phyloP scores from a whole-genome alignment of 2,329 filamentous ascomycete species.

The Epicoccum sorghinum region DNA sequence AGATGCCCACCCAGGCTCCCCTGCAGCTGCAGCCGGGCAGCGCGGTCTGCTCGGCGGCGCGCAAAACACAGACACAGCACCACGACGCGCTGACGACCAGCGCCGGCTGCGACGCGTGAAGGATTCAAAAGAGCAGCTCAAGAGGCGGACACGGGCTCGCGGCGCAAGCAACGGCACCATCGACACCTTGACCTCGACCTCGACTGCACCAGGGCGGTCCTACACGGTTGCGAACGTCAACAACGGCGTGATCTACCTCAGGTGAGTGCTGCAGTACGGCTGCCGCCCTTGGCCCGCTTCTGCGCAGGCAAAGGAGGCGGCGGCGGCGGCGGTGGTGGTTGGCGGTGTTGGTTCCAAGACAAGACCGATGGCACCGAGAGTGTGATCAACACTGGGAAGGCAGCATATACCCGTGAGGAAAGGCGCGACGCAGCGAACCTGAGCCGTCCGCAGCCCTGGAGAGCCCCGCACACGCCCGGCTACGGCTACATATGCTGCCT shows the following conservation, averaged over 20 bases:
- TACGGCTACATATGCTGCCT: background rate
- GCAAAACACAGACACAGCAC: constrained; percentile 30
- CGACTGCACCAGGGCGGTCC: constrained; percentile 44
- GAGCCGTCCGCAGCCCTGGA: constrained; percentile 9
- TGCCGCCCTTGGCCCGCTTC: background rate
- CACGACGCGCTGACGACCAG: constrained; percentile 37
- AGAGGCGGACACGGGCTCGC: constrained; percentile 39
- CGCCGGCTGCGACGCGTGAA: constrained; percentile 46
- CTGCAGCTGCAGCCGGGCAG: constrained; percentile 29
- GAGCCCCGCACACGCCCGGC: no score
- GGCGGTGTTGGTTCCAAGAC: background rate
- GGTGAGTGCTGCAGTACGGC: constrained; percentile 38
- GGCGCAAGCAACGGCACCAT: constrained; percentile 42
- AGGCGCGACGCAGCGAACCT: background rate
- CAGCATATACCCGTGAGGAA: background rate
- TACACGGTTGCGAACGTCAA: constrained; percentile 57
- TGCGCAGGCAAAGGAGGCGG: background rate
- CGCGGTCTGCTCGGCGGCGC: constrained; percentile 35
- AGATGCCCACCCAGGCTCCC: constrained; percentile 37
- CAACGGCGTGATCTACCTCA: constrained; percentile 56
- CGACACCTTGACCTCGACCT: constrained; percentile 33
- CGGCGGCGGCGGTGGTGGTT: background rate
- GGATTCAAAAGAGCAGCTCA: constrained; percentile 47
- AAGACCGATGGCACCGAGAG: no score
- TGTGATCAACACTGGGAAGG: constrained; percentile 3